Base-by-base conservation (phyloP, 177 flowering plant genomes). In the Telopea speciosissima region DNA sequence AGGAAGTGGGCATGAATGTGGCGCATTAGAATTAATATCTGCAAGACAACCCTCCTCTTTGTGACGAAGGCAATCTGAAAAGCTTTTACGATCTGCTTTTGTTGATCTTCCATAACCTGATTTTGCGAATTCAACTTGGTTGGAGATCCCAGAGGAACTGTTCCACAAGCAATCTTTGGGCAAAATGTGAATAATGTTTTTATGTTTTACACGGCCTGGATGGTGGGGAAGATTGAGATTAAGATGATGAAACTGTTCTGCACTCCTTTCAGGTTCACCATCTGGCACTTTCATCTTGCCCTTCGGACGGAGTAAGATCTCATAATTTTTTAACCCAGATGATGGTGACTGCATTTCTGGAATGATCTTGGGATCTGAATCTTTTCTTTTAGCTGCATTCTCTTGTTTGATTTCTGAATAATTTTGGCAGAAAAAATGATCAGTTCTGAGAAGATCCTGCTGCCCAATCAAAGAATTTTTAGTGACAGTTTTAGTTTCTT, bases 1-100 rank as follows among this genome's bases (percentile, higher is more conserved):
- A 63, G 86, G 84, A 63, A 83, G 82, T 22, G 90, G 86, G 69
- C 87, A 82, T 16, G 91, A 89, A 66, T 76, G 80, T 14, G 90
- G 81, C 73, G 83, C 64, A 24, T 80, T 84, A 74, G 84, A 69
- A 63, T 52, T 19, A 13, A 70, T 66, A 59, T 73, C 83, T 2
- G 49, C 66, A 44, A 74, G 73, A 63, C 73, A 65, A 65, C 26
- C 65, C 70, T 70, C 76, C 54, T 42, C 59, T 65, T 56, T 63
- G 45, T 77, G 42, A 75, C 76, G 72, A 60, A 82, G 77, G 33
- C 72, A 71, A 60, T 75, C 85, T 58, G 89, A 80, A 63, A 79
- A 72, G 71, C 83, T 77, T 24, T 44, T 77, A 61, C 68, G 62
- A 31, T 42, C 62, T 58, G 65, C 74, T 72, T 77, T 81, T 36